A percentile compares a stretch with the other conserved stretches of the same genome.
Evolutionary conservation across 768 basidiomycete species (phyloP).

Genomic region (Scleroderma bovista): DNA sequence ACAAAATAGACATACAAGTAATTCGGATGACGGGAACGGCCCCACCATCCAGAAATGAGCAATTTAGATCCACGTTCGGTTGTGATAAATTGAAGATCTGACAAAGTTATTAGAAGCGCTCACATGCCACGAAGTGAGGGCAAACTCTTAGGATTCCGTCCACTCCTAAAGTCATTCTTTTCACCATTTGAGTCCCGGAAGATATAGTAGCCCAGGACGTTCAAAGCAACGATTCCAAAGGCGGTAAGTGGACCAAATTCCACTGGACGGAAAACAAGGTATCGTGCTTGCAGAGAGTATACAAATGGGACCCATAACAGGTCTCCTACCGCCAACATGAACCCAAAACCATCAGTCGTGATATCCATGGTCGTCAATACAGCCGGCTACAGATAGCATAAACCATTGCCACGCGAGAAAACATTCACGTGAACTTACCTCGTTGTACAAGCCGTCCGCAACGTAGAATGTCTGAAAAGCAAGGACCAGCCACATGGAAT

Average conservation of each 20-base stretch:
- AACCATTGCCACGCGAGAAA: background rate
- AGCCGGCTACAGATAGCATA: constrained; percentile 49
- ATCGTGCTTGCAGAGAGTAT: constrained; percentile 91
- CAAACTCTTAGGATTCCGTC: constrained; percentile 87
- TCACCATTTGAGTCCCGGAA: constrained; percentile 87
- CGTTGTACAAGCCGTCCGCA: constrained; percentile 82
- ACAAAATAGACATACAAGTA: constrained; percentile 54
- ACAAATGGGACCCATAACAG: constrained; percentile 92
- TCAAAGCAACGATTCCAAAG: constrained; percentile 54
- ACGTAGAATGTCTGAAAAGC: constrained; percentile 87
- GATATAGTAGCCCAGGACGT: constrained; percentile 80
- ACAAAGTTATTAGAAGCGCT: constrained; percentile 2
- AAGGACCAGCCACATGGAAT: constrained; percentile 88
- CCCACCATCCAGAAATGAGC: constrained; percentile 98
- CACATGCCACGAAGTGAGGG: background rate
- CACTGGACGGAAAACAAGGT: constrained; percentile 83
- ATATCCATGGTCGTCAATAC: constrained; percentile 97
- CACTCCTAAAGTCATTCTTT: constrained; percentile 94
- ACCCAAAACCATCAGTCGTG: constrained; percentile 95
- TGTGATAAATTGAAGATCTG: constrained; percentile 73
- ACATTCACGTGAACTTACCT: constrained; percentile 44
- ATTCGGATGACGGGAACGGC: constrained; percentile 86
- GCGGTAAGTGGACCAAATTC: constrained; percentile 62
- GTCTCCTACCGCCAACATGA: constrained; percentile 95
- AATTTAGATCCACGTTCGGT: constrained; percentile 87